These are phyloP conservation scores for Xanthoconium purpureum DNA, from an alignment of 768 basidiomycete species.

Conservation along the genomic window DNA sequence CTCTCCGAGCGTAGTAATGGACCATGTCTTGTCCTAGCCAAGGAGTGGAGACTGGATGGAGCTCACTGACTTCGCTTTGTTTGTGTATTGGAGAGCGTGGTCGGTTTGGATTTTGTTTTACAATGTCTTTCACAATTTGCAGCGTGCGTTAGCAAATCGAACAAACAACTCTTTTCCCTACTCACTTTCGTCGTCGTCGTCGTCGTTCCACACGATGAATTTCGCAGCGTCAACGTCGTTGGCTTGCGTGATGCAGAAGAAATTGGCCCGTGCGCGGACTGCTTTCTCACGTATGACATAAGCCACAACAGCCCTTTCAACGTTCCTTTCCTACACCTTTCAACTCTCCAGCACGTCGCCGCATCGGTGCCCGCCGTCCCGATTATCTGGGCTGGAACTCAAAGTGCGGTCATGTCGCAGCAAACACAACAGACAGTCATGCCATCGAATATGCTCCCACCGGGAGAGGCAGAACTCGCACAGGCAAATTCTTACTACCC, in stretches of 20 bases:
- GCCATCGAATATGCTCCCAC: conserved; percentile 59
- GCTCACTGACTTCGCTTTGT: conserved; percentile 26
- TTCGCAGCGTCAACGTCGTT: conserved; percentile 12
- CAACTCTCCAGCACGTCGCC: conserved; percentile 21
- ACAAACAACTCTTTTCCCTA: conserved; percentile 40
- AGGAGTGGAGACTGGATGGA: background rate
- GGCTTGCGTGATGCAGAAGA: conserved; percentile 25
- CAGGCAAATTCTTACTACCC: conserved; percentile 65
- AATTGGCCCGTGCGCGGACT: conserved; percentile 56
- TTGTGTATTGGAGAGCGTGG: conserved; percentile 42
- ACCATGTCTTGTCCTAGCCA: background rate
- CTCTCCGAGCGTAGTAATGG: background rate
- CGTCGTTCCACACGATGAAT: conserved; percentile 28
- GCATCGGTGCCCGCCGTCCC: conserved; percentile 10
- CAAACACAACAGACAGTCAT: conserved; percentile 51
- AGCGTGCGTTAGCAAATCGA: conserved; percentile 60
- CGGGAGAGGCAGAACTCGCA: conserved; percentile 50
- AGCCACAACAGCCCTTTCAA: conserved; percentile 50
- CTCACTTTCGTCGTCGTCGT: conserved; percentile 29
- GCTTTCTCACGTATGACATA: conserved; percentile 46
- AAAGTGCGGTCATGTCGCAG: conserved; percentile 44
- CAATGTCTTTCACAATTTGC: conserved; percentile 73
- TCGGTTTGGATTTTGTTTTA: conserved; percentile 63
- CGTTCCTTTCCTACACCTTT: conserved; percentile 32
- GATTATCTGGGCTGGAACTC: conserved; percentile 8